A percentile compares a stretch with the other conserved stretches of the same genome.
Evolutionary conservation across 495 filamentous ascomycete genomes (phyloP).

Genomic region (Cairneyella variabilis): DNA sequence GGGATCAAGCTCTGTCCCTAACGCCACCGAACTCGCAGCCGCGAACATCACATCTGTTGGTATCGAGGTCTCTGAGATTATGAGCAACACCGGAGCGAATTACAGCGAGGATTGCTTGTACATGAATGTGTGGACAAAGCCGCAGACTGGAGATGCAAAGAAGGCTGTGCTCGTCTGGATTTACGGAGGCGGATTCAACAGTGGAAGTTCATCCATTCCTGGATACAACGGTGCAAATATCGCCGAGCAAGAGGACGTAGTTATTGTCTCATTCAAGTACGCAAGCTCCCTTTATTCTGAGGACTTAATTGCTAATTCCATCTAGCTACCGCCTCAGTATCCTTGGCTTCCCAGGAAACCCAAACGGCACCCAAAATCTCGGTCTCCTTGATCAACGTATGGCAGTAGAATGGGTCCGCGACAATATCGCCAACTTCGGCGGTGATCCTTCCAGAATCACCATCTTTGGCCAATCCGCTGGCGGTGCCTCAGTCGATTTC

Average conservation of each 20-base stretch:
- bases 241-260: slow-evolving; percentile 43
- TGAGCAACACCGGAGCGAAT: background rate
- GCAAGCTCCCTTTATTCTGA: background rate
- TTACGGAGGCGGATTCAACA: slow-evolving; percentile 33
- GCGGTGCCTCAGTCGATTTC: slow-evolving; percentile 45
- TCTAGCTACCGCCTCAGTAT: slow-evolving; percentile 46
- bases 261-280: slow-evolving; percentile 58
- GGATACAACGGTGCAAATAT: slow-evolving; percentile 39
- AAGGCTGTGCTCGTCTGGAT: slow-evolving; percentile 39
- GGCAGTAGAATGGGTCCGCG: slow-evolving; percentile 56
- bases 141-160: slow-evolving; percentile 27
- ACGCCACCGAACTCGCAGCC: background rate
- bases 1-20: background rate
- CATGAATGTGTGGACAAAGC: slow-evolving; percentile 45
- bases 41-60: slow-evolving; percentile 16
- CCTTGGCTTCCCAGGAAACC: slow-evolving; percentile 46
- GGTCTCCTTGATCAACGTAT: slow-evolving; percentile 36
- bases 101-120: slow-evolving; percentile 51
- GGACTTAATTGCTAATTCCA: slow-evolving; percentile 43
- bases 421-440: slow-evolving; percentile 52
- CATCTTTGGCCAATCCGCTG: slow-evolving; percentile 49
- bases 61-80: background rate
- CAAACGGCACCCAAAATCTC: slow-evolving; percentile 37
- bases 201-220: slow-evolving; percentile 30
- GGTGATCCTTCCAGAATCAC: slow-evolving; percentile 34